phyloP scores from a whole-genome alignment of 495 filamentous ascomycete genomes.

The Neurospora sp. region DNA sequence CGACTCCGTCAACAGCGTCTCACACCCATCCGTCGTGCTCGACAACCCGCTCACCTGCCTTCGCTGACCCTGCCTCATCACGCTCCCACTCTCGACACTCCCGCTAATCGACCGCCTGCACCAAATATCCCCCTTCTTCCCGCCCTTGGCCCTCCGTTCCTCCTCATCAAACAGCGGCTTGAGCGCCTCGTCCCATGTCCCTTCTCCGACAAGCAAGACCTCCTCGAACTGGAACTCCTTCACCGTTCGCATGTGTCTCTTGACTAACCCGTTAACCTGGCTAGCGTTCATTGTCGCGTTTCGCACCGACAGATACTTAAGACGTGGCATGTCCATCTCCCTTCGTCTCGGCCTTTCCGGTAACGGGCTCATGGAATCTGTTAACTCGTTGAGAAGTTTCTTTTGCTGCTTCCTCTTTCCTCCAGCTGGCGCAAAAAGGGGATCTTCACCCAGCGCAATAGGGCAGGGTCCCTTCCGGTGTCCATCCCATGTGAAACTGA shows the following conservation, averaged over 20 bases:
- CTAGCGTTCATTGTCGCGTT: constrained; percentile 57
- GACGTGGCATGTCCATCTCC: constrained; percentile 45
- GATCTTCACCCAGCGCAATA: constrained; percentile 52
- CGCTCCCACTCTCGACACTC: background rate
- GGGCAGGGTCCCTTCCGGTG: constrained; percentile 52
- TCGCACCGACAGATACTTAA: constrained; percentile 53
- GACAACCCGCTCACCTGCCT: background rate
- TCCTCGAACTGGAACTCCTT: constrained; percentile 65
- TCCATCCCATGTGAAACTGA: constrained; percentile 64
- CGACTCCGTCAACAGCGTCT: constrained; percentile 23
- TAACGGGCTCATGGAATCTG: constrained; percentile 41
- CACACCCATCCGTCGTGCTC: constrained; percentile 6
- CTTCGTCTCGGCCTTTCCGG: constrained; percentile 33
- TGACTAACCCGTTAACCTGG: constrained; percentile 53
- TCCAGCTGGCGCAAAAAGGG: constrained; percentile 42
- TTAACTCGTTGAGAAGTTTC: constrained; percentile 46
- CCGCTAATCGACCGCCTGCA: constrained; percentile 26
- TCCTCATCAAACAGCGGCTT: constrained; percentile 44
- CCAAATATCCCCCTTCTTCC: constrained; percentile 24
- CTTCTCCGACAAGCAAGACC: constrained; percentile 47
- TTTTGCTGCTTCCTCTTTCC: constrained; percentile 20
- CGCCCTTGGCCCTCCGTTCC: constrained; percentile 3
- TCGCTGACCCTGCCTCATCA: constrained; percentile 3
- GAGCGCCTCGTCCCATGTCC: constrained; percentile 67
- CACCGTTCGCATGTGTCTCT: constrained; percentile 50